phyloP scores from a whole-genome alignment of 2,329 filamentous ascomycete genomes.

The Fusarium albosuccineum region DNA sequence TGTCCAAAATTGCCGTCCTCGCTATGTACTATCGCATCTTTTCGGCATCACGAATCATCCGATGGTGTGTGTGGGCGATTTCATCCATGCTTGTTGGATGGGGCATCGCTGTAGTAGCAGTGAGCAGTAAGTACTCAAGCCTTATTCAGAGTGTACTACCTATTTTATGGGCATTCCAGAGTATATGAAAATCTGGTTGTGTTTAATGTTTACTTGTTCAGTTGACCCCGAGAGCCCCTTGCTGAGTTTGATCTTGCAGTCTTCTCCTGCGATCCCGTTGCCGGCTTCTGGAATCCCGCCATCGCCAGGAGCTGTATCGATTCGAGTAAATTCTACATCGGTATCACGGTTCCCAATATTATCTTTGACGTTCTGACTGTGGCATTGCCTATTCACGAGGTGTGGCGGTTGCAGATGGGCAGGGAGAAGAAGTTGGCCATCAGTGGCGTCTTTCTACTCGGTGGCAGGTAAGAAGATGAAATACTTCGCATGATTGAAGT shows the following conservation, averaged over 20 bases:
- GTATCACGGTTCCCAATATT: conserved; percentile 20
- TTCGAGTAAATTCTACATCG: conserved; percentile 12
- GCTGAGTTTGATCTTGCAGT: neutral
- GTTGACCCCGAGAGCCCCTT: neutral
- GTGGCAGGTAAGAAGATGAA: conserved; percentile 7
- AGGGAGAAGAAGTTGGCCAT: conserved; percentile 23
- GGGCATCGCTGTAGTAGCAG: conserved; percentile 7
- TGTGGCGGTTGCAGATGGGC: conserved; percentile 20
- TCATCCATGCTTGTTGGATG: neutral
- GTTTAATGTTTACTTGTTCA: too few relatives aligned
- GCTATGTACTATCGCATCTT: conserved; percentile 24
- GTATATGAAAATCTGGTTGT: too few relatives aligned
- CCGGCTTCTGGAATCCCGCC: conserved; percentile 10
- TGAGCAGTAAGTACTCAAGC: conserved; percentile 12
- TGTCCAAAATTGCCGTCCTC: conserved; percentile 19
- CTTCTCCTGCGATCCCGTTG: conserved; percentile 11
- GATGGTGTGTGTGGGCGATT: neutral
- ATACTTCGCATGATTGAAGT: too few relatives aligned
- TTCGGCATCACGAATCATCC: neutral
- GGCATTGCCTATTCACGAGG: conserved; percentile 4
- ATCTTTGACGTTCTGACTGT: conserved; percentile 16
- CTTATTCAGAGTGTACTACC: too few relatives aligned
- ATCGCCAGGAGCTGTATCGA: conserved; percentile 22
- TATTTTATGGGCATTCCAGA: too few relatives aligned
- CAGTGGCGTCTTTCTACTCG: conserved; percentile 17